Percentiles rank a stretch among this genome's conserved stretches.
phyloP scores from a whole-genome alignment of 106 monocot genomes.

The Dactylorhiza incarnata region DNA sequence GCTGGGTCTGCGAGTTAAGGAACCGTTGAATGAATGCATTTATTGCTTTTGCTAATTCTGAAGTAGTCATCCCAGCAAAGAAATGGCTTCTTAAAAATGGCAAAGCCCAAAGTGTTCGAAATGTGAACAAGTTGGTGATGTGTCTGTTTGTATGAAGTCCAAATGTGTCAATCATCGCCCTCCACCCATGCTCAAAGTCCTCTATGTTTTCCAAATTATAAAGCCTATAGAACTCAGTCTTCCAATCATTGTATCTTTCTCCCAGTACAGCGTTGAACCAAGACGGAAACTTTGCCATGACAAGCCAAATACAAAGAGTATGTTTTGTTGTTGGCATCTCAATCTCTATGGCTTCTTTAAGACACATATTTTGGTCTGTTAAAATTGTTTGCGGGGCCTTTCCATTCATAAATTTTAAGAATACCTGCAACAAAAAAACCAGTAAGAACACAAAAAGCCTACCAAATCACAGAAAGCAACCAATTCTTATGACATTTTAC shows the following conservation, averaged over 20 bases:
- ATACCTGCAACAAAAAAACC: constrained; percentile 43
- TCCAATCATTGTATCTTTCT: constrained; percentile 68
- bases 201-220: constrained; percentile 54
- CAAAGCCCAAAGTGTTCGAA: constrained; percentile 62
- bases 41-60: constrained; percentile 53
- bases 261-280: constrained; percentile 82
- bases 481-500: constrained; percentile 17
- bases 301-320: constrained; percentile 67
- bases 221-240: constrained; percentile 58
- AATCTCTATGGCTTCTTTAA: constrained; percentile 53
- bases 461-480: neutral
- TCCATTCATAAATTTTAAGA: constrained; percentile 81
- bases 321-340: constrained; percentile 77
- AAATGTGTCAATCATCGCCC: constrained; percentile 61
- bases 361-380: constrained; percentile 69
- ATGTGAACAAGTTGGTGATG: constrained; percentile 55
- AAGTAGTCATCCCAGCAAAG: constrained; percentile 54
- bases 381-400: constrained; percentile 68
- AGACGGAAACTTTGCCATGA: constrained; percentile 65
- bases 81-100: constrained; percentile 76
- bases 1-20: constrained; percentile 51
- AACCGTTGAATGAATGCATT: constrained; percentile 81
- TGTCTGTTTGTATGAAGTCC: constrained; percentile 69
- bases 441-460: neutral
- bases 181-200: constrained; percentile 78